Percentiles rank a stretch among this genome's conserved stretches.
Conservation (phyloP, 2,329 filamentous ascomycete genomes). For the Gyromitra esculenta region DNA sequence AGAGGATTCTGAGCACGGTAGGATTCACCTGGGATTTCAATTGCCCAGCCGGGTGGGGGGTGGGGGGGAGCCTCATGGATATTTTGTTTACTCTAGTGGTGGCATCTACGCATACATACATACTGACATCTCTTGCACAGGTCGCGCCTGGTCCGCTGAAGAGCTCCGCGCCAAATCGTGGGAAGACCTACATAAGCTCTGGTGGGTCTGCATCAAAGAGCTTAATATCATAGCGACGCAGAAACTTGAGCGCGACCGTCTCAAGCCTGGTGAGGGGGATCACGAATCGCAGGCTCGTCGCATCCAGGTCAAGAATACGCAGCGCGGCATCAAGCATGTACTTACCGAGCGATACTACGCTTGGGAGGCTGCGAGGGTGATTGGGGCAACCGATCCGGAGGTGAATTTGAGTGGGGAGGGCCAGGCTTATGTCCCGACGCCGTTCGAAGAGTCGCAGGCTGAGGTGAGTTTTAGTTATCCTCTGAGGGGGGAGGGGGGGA, state of each 20-base stretch:
- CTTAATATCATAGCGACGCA: conserved; percentile 88
- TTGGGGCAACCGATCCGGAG: conserved; percentile 74
- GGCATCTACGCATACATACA: conserved; percentile 18
- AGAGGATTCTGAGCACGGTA: conserved; percentile 75
- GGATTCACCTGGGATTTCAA: conserved; percentile 45
- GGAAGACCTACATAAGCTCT: conserved; percentile 90
- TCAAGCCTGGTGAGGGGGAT: conserved; percentile 78
- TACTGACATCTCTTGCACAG: conserved; percentile 59
- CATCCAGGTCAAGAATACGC: conserved; percentile 77
- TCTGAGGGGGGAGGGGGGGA: not conserved
- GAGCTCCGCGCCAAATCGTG: conserved; percentile 90
- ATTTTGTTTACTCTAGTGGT: not conserved
- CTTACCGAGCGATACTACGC: conserved; percentile 89
- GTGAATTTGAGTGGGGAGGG: conserved; percentile 68
- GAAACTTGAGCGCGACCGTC: conserved; percentile 72
- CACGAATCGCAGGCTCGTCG: conserved; percentile 73
- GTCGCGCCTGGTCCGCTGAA: conserved; percentile 82
- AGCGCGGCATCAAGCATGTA: conserved; percentile 82
- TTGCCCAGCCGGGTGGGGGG: not conserved
- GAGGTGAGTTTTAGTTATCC: conserved; percentile 12
- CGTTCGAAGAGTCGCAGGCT: not conserved
- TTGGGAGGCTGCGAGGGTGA: conserved; percentile 78
- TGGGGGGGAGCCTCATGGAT: not conserved
- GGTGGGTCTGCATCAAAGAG: conserved; percentile 95
- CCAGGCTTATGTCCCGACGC: conserved; percentile 62